Base-by-base conservation (phyloP, 352 stramenopile genomes). In the Globisporangium polare region DNA sequence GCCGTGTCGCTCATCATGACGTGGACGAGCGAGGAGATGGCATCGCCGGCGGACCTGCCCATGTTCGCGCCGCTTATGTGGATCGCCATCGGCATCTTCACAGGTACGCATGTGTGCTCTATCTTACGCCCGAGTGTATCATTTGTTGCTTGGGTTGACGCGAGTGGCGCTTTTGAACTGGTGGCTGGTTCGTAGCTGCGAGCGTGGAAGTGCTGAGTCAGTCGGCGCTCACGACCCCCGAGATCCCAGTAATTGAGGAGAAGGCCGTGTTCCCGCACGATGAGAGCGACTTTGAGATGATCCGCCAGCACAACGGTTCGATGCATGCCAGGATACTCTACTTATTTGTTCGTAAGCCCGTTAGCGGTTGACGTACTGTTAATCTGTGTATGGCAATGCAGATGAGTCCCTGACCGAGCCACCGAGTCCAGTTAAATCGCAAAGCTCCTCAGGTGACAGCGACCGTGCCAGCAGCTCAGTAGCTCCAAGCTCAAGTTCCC, bases 61-160 rank as follows among this genome's bases (percentile, higher is more conserved):
- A 88, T 94, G 79, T 94, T 91, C 57, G 70, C 81, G 52, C 85
- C 85, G 20, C 72, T 94, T 13, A 80, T 92, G 73, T 92, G 84
- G 83, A 77, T 94, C 58, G 80, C 83, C 7, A 65, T 92, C 18
- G 85, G 85, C 37, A 86, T 94, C 61, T 84, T 94, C 54, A 85
- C 80, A 49, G 81, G 81, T 90, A 46, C 27, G 39, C 3, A 5
- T 17, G 5, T 20, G 18, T 20, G 15, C 2, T 29, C 22, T 18
- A 35, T 24, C 39, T n/a, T n/a, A n/a, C n/a, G n/a, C n/a, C n/a
- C n/a, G n/a, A n/a, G 24, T 33, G 6, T 33, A 35, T 8, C 10
- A 12, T 39, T 17, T 2, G n/a, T 43, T 35, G 13, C 39, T 46
- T 22, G 22, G 8, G 12, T 22, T 37, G 15, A 53, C 47, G 1